These are phyloP conservation scores for Brassica nigra DNA, from an alignment of 345 rosid genomes.

Conservation along the genomic window DNA sequence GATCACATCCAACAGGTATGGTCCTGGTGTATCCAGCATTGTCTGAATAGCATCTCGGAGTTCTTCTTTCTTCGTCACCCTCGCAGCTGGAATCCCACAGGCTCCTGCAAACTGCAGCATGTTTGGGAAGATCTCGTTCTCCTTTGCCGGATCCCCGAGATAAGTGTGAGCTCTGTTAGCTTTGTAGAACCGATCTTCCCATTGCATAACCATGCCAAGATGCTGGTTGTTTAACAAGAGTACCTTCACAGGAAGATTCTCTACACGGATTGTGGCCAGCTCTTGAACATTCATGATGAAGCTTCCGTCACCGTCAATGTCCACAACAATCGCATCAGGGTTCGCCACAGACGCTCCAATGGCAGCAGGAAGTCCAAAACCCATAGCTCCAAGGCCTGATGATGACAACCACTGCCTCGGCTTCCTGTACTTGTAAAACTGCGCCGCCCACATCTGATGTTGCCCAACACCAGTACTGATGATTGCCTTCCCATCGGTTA, in stretches of 20 bases:
- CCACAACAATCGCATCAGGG: slow-evolving; percentile 80
- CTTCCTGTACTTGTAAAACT: slow-evolving; percentile 83
- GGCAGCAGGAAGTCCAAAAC: slow-evolving; percentile 96
- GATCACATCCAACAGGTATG: slow-evolving; percentile 86
- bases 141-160: slow-evolving; percentile 74
- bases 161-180: slow-evolving; percentile 92
- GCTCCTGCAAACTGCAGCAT: slow-evolving; percentile 86
- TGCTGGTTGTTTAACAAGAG: slow-evolving; percentile 87
- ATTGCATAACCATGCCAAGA: slow-evolving; percentile 93
- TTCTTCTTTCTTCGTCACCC: slow-evolving; percentile 64
- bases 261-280: slow-evolving; percentile 81
- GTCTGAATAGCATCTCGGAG: slow-evolving; percentile 73
- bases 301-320: slow-evolving; percentile 98
- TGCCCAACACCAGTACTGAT: slow-evolving; percentile 96
- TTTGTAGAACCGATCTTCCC: slow-evolving; percentile 95
- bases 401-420: slow-evolving; percentile 95
- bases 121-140: slow-evolving; percentile 78
- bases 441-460: slow-evolving; percentile 99
- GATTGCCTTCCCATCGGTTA: slow-evolving; percentile 83
- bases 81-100: slow-evolving; percentile 83
- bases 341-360: slow-evolving; percentile 97
- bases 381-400: slow-evolving; percentile 97
- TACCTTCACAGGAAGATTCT: slow-evolving; percentile 85
- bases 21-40: slow-evolving; percentile 94
- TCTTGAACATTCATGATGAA: slow-evolving; percentile 96